Base-by-base conservation (phyloP, 2,329 filamentous ascomycete species). In the Fusarium incarnatum region DNA sequence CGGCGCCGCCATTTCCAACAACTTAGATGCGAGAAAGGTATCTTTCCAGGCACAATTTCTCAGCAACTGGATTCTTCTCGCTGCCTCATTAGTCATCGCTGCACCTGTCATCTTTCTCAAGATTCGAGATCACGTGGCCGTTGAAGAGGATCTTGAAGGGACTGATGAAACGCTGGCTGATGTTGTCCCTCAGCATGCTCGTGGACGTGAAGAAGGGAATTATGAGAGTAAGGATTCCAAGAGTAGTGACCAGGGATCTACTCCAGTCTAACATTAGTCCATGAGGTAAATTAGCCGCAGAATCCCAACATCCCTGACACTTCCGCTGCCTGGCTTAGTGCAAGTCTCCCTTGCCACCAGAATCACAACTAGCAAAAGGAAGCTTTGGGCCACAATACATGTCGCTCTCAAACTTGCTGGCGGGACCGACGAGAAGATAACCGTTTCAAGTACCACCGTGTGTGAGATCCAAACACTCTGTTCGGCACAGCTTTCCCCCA, bases 91-190 rank as follows among this genome's bases (percentile, higher is more conserved):
- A 32, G 15, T 97, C 23, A 82, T 95, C 62, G 94, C 93, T 2
- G 85, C 91, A 0, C 94, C 94, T 0, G 88, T 97, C 57, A 91
- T 98, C 77, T 88, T 92, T 73, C 82, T 89, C 74, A 92, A 91
- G 82, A 91, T 98, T 77, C 86, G 91, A 77, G 94, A 97, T 73
- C 92, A 91, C 22, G 88, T 93, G 11, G 79, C 86, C 0, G 73
- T 97, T 6, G 92, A 94, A 79, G 89, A 94, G 54, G 94, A 98
- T n/a, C n/a, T n/a, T n/a, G n/a, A n/a, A n/a, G n/a, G n/a, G n/a
- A n/a, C n/a, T n/a, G n/a, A n/a, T n/a, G n/a, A n/a, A n/a, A n/a
- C n/a, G n/a, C n/a, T n/a, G n/a, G n/a, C n/a, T n/a, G n/a, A n/a
- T n/a, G n/a, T n/a, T n/a, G n/a, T n/a, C n/a, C n/a, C n/a, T n/a